Evolutionary conservation across 1,284 basidiomycete genomes (phyloP), one percentile per base, ranked within the genome.

Genomic region (Bondarzewia mesenterica): DNA sequence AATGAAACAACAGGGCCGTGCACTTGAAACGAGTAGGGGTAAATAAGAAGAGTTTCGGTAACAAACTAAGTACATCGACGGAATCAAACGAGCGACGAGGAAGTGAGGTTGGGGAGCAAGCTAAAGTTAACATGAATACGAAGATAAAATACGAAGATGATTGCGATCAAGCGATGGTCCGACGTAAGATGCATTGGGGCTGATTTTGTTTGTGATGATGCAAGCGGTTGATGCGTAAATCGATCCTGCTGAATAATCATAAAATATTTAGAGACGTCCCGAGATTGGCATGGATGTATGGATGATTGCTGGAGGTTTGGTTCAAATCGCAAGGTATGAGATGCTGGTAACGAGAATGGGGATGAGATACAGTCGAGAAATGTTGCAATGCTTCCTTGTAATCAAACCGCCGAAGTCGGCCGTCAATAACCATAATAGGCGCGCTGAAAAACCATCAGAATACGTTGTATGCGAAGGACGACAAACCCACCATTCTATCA

Each of bases 341-440:
- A 39, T 49, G 42, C 15, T 29, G 36, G 16, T 44, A 27, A 32
- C 16, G 22, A 27, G 27, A 18, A 20, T 26, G 25, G 29, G 14
- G 47, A 36, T 42, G 39, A 46, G 49, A 47, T 42, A 42, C 46
- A 42, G 32, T 29, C 2, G 49, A 46, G 37, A 50, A 37, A 42
- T 42, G 36, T 50, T 23, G 49, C 32, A 47, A 37, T 15, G n/a
- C 6, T 53, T 47, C 42, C 38, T 44, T 36, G 44, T 42, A 42
- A 50, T 54, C 26, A 18, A 32, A 21, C 25, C 22, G 35, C 41
- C n/a, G 39, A 23, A 10, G 16, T n/a, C n/a, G n/a, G n/a, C n/a
- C 23, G 56, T 63, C 54, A 72, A 56, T 72, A 72, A 51, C 71
- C 71, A 50, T 73, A 72, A 58, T 73, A 73, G 53, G 71, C 71